A percentile compares a stretch with the other conserved stretches of the same genome.
Conservation (phyloP, 805 yeast genomes). For the Myxozyma mucilagina region DNA sequence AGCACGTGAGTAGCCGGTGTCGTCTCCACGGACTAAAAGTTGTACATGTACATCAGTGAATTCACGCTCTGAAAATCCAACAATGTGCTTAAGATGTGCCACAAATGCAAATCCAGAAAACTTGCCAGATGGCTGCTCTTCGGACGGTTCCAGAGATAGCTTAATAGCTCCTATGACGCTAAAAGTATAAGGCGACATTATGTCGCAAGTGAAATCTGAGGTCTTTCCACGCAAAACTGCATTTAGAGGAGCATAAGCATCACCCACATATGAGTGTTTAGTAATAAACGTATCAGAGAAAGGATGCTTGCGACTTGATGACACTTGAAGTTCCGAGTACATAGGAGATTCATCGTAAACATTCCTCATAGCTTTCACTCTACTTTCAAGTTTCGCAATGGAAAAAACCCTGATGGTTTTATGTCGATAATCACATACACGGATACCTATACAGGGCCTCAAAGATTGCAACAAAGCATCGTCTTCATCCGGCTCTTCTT, state of each 20-base stretch:
- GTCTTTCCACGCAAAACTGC: constrained; percentile 10
- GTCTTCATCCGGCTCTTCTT: constrained; percentile 30
- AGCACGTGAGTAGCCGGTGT: constrained; percentile 5
- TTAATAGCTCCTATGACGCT: constrained; percentile 28
- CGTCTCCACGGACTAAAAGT: constrained; percentile 13
- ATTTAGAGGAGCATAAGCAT: constrained; percentile 21
- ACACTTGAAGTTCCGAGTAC: constrained; percentile 13
- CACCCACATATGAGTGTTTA: constrained; percentile 21
- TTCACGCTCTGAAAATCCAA: constrained; percentile 33
- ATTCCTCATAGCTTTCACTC: constrained; percentile 20
- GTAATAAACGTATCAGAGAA: constrained; percentile 6
- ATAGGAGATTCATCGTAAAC: constrained; percentile 21
- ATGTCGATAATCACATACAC: constrained; percentile 30
- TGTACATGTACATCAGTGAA: constrained; percentile 33
- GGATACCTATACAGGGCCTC: constrained; percentile 33
- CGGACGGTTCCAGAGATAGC: constrained; percentile 19
- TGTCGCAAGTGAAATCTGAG: constrained; percentile 20
- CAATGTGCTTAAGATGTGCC: constrained; percentile 17
- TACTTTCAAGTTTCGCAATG: constrained; percentile 18
- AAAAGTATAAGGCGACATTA: constrained; percentile 34
- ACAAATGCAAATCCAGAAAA: constrained; percentile 10
- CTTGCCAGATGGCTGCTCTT: background rate
- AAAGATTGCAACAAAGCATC: background rate
- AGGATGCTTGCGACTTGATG: background rate
- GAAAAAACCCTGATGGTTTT: constrained; percentile 28